Percentiles rank a stretch among this genome's conserved stretches.
Conservation (phyloP, 495 filamentous ascomycete species). For the Hamigera avellanea region DNA sequence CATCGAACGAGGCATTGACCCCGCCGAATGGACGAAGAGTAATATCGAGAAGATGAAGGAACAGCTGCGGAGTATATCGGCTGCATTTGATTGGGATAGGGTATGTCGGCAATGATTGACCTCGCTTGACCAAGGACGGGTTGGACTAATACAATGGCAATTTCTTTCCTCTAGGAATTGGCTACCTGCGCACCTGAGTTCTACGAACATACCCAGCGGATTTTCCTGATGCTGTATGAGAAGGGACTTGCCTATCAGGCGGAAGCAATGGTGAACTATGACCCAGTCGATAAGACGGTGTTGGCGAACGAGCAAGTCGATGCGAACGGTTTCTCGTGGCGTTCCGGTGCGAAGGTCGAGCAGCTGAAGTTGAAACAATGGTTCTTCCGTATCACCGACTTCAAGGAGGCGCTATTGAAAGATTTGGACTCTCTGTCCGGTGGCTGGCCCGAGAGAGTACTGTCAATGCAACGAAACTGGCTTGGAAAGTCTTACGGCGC, state of each 20-base stretch:
- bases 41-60: conserved; percentile 80
- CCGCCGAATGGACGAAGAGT: conserved; percentile 61
- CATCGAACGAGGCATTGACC: conserved; percentile 73
- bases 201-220: conserved; percentile 78
- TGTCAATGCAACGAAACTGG: conserved; percentile 83
- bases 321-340: conserved; percentile 71
- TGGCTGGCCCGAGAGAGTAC: conserved; percentile 69
- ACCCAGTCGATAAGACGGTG: conserved; percentile 81
- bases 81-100: conserved; percentile 68
- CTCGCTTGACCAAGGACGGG: neutral
- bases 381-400: conserved; percentile 78
- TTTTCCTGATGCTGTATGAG: conserved; percentile 66
- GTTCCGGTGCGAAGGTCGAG: conserved; percentile 78
- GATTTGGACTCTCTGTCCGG: conserved; percentile 56
- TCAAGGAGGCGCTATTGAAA: conserved; percentile 59
- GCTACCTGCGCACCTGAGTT: conserved; percentile 73
- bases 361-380: conserved; percentile 73
- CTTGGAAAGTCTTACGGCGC: conserved; percentile 67
- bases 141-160: neutral
- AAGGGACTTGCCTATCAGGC: conserved; percentile 66
- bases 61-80: conserved; percentile 66
- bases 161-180: conserved; percentile 54
- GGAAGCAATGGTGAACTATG: conserved; percentile 77
- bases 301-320: conserved; percentile 89
- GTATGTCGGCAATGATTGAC: conserved; percentile 36